A percentile compares a stretch with the other conserved stretches of the same genome.
These are phyloP conservation scores for Sphagnum fallax DNA, from an alignment of 228 moss, liverwort and hornwort species.

Conservation along the genomic window DNA sequence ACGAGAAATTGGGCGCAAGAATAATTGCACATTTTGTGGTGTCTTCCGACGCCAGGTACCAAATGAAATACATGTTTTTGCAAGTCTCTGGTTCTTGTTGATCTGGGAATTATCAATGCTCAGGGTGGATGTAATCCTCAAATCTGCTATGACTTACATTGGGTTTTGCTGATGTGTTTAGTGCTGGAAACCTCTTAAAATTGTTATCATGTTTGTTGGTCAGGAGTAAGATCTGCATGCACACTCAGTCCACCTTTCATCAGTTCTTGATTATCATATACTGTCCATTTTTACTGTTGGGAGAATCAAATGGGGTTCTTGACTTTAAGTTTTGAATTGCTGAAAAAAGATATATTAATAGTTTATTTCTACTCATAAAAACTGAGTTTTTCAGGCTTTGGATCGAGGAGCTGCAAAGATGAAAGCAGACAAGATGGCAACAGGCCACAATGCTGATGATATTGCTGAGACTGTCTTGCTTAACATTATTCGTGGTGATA, in stretches of 20 bases:
- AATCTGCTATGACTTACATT: no score
- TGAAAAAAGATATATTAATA: no score
- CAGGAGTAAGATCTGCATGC: background rate
- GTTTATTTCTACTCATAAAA: no score
- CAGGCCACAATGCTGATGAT: conserved; percentile 98
- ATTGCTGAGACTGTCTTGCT: conserved; percentile 94
- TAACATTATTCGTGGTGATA: conserved; percentile 91
- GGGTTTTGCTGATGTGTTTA: no score
- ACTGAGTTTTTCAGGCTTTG: conserved; percentile 46
- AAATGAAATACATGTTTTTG: background rate
- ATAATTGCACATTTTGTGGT: conserved; percentile 97
- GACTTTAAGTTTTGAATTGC: background rate
- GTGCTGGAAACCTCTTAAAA: no score
- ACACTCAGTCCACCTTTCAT: no score
- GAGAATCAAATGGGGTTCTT: background rate
- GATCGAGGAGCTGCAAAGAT: conserved; percentile 93
- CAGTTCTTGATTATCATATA: no score
- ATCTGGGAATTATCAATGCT: no score
- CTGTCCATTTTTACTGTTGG: background rate
- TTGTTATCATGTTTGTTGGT: background rate
- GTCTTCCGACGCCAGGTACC: conserved; percentile 94
- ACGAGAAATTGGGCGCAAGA: conserved; percentile 91
- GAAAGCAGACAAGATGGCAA: conserved; percentile 97
- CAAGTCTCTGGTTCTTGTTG: background rate
- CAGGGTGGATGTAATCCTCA: no score